These are phyloP conservation scores for Hyphopichia khmerensis DNA, from an alignment of 1,139 yeast genomes.

Conservation along the genomic window DNA sequence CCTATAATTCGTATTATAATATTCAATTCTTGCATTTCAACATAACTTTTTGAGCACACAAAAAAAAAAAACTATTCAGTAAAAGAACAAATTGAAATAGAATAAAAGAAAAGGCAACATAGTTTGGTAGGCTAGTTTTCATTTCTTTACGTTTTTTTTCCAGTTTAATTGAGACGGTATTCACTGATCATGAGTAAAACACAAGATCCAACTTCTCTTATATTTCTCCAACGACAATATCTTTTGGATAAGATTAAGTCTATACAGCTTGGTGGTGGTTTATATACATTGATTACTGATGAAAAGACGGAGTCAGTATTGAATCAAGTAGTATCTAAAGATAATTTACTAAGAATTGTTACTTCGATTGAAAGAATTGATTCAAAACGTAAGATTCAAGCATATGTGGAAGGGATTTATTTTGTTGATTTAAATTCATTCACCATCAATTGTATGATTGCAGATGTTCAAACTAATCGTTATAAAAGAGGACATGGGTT, in stretches of 20 bases:
- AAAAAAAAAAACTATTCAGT: too few relatives aligned
- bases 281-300: constrained; percentile 41
- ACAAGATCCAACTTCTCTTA: constrained; percentile 33
- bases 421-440: constrained; percentile 37
- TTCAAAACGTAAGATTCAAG: constrained; percentile 32
- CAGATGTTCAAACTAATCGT: constrained; percentile 39
- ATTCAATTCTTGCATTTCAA: too few relatives aligned
- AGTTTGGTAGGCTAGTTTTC: too few relatives aligned
- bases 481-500: constrained; percentile 41
- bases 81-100: too few relatives aligned
- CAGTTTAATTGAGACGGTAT: too few relatives aligned
- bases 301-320: constrained; percentile 35
- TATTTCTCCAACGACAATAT: constrained; percentile 35
- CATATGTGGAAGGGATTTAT: constrained; percentile 43
- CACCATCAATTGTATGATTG: constrained; percentile 42
- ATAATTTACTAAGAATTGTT: constrained; percentile 38
- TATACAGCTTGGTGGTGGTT: constrained; percentile 31
- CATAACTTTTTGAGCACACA: too few relatives aligned
- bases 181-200: constrained; percentile 11
- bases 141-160: too few relatives aligned
- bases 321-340: constrained; percentile 35
- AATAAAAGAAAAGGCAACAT: too few relatives aligned
- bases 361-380: constrained; percentile 43
- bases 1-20: too few relatives aligned
- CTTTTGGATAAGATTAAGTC: constrained; percentile 34